Base-by-base conservation (phyloP, 352 stramenopile genomes). In the Pythium sp. region DNA sequence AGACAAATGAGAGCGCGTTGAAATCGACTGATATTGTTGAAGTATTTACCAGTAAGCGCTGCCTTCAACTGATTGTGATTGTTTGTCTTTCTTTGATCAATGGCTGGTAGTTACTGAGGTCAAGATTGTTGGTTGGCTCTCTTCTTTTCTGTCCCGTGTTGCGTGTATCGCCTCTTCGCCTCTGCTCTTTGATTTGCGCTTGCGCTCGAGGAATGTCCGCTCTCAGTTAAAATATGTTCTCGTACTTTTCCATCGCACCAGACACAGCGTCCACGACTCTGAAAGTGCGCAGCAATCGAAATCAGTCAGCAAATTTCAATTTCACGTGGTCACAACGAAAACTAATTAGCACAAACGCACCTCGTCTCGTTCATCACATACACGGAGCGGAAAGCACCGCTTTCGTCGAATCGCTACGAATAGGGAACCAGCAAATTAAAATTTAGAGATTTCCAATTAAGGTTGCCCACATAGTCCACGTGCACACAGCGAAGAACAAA, bases 341-440 rank as follows among this genome's bases (percentile, higher is more conserved):
- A 14, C 56, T 22, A 15, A 20, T 43, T 3, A 18, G 18, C 26
- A 18, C 34, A 32, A 62, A 73, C 78, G 30, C 49, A 89, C 80
- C 83, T 77, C 72, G 80, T 76, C 70, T 96, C 89, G 63, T 94
- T 96, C 81, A 96, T 91, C 41, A 96, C 85, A 73, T 93, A 93
- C n/a, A 94, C 87, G 20, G 82, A 93, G 30, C 87, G 87, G 81
- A 95, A 95, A 9, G 80, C 85, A 7, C 89, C 87, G 9, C 82
- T 93, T 60, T 96, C 89, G 58, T 94, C 87, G 41, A 96, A 96
- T 68, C 87, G 86, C 81, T 91, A 32, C 54, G 6, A 22, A 9
- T 22, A 26, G 14, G 1, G 18, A 55, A 26, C 22, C 34, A 15
- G 6, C 7, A 68, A 1, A 24, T 8, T 26, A 47, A 26, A 30